A percentile compares a stretch with the other conserved stretches of the same genome.
Conservation (phyloP, 2,329 filamentous ascomycete species). For the Colletotrichum tanaceti region DNA sequence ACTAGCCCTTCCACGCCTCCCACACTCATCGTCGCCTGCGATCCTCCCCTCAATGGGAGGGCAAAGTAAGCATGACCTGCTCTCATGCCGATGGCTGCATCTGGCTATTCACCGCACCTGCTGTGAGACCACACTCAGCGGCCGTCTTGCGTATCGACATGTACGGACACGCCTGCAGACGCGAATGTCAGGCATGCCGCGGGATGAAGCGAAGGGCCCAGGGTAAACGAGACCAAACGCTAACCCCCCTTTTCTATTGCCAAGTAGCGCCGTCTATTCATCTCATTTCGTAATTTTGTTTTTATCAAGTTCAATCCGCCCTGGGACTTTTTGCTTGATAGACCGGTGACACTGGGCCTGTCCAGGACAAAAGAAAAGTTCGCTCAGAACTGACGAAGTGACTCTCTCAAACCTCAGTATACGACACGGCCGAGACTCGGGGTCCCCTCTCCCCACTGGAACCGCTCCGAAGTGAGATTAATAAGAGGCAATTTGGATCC, state of each 20-base stretch:
- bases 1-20: background rate
- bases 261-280: conserved; percentile 1
- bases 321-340: background rate
- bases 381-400: background rate
- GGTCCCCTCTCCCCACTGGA: background rate
- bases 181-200: background rate
- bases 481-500: conserved; percentile 19
- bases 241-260: background rate
- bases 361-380: too few species aligned
- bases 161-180: conserved; percentile 6
- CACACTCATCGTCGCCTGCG: background rate
- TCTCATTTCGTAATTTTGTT: conserved; percentile 6
- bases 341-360: background rate
- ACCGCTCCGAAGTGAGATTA: background rate
- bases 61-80: conserved; percentile 7
- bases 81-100: conserved; percentile 3
- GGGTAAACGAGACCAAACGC: background rate
- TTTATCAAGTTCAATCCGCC: background rate
- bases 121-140: conserved; percentile 3
- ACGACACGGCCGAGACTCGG: too few species aligned
- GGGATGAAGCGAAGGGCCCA: too few species aligned
- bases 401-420: background rate
- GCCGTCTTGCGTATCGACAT: background rate
- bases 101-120: conserved; percentile 1
- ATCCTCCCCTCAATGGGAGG: background rate